Percentiles rank a stretch among this genome's conserved stretches.
Evolutionary conservation across 1,284 basidiomycete genomes (phyloP).

Genomic region (Fomes fomentarius): DNA sequence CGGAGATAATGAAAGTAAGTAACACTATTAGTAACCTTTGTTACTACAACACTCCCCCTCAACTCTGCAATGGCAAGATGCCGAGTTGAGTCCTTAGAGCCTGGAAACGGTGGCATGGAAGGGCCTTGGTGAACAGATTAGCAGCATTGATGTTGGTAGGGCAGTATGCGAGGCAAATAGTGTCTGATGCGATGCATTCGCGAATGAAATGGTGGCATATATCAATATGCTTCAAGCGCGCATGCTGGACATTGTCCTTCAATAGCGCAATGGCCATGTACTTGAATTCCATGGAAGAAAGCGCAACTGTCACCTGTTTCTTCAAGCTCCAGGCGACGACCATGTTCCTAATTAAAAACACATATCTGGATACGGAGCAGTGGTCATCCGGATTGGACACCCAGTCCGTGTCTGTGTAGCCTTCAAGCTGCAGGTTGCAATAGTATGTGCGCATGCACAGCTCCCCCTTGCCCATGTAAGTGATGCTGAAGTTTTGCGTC

Average conservation of each 20-base stretch:
- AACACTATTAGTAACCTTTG: no score
- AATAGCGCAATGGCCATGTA: slow-evolving; percentile 32
- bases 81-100: no score
- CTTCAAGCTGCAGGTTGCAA: not conserved
- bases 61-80: no score
- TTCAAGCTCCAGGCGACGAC: slow-evolving; percentile 35
- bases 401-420: slow-evolving; percentile 11
- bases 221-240: slow-evolving; percentile 47
- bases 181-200: slow-evolving; percentile 27
- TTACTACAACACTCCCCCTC: no score
- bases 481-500: slow-evolving; percentile 7
- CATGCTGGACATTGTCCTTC: slow-evolving; percentile 18
- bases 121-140: slow-evolving; percentile 22
- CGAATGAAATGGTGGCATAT: slow-evolving; percentile 41
- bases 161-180: slow-evolving; percentile 26
- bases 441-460: no score
- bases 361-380: slow-evolving; percentile 3
- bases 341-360: slow-evolving; percentile 12
- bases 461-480: no score
- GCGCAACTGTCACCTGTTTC: slow-evolving; percentile 30
- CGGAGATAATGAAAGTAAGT: no score
- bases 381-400: slow-evolving; percentile 1
- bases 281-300: slow-evolving; percentile 38
- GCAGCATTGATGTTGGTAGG: slow-evolving; percentile 16
- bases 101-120: slow-evolving; percentile 11